Conservation (phyloP, 2,329 filamentous ascomycete genomes). For the Exophiala oligosperma region DNA sequence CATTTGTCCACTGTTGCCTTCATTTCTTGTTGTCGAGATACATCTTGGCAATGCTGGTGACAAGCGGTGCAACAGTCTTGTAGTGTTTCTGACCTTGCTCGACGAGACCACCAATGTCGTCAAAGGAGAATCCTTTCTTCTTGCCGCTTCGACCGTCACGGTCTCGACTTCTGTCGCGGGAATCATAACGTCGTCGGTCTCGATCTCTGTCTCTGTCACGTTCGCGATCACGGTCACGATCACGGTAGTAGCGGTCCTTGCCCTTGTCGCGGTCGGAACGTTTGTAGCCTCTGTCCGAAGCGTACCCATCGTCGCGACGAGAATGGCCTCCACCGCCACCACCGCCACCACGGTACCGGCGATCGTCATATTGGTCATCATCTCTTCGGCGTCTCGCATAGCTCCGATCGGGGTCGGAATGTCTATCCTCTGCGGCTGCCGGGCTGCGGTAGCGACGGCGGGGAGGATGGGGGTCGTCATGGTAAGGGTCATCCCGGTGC, state of each 20-base stretch:
- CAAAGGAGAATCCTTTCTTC: constrained; percentile 25
- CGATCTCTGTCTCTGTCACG: constrained; percentile 10
- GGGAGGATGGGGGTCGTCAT: constrained; percentile 5
- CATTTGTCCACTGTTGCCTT: not conserved
- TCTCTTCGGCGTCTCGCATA: constrained; percentile 19
- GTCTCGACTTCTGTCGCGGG: constrained; percentile 14
- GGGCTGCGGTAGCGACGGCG: constrained; percentile 19
- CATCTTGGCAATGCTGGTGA: constrained; percentile 27
- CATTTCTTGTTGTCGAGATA: constrained; percentile 29
- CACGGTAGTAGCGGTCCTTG: constrained; percentile 15
- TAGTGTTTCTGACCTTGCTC: constrained; percentile 30
- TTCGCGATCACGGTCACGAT: constrained; percentile 16
- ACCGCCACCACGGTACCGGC: constrained; percentile 11
- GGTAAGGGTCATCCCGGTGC: constrained; percentile 19
- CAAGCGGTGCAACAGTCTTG: constrained; percentile 26
- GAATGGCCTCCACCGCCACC: constrained; percentile 2
- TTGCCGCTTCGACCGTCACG: constrained; percentile 10
- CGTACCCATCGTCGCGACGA: constrained; percentile 21
- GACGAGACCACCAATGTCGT: constrained; percentile 23
- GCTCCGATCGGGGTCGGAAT: constrained; percentile 21
- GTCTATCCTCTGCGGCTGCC: constrained; percentile 12
- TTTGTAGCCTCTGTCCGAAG: constrained; percentile 21
- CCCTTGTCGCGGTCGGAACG: constrained; percentile 22
- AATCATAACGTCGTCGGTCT: constrained; percentile 11
- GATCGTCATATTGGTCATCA: constrained; percentile 22